Percentiles rank a stretch among this genome's conserved stretches.
Conservation (phyloP, 306 rosid species). For the Aeschynomene evenia region DNA sequence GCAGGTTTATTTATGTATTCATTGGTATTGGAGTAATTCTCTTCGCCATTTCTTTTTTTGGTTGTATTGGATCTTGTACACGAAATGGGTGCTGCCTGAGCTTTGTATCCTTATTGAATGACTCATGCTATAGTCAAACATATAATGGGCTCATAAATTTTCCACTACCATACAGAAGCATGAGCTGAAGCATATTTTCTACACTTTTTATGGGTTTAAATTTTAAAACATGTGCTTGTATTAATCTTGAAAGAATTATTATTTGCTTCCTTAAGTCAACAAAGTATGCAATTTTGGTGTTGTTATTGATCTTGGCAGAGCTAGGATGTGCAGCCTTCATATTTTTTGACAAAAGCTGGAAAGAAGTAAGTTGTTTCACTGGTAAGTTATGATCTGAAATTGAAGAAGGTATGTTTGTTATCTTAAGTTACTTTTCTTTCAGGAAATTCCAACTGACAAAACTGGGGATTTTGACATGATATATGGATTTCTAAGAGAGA, state of each 20-base stretch:
- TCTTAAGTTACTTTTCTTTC: conserved; percentile 37
- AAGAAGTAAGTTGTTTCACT: conserved; percentile 48
- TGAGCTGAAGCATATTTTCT: conserved; percentile 15
- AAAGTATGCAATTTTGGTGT: conserved; percentile 74
- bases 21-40: conserved; percentile 75
- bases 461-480: conserved; percentile 80
- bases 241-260: conserved; percentile 10
- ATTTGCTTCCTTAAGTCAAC: conserved; percentile 61
- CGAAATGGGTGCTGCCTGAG: conserved; percentile 88
- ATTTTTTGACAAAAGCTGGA: conserved; percentile 91
- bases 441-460: conserved; percentile 83
- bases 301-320: conserved; percentile 74
- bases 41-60: conserved; percentile 80
- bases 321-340: conserved; percentile 85
- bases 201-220: not conserved
- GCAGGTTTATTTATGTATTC: conserved; percentile 93
- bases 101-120: conserved; percentile 79
- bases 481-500: conserved; percentile 58
- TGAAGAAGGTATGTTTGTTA: conserved; percentile 13
- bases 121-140: conserved; percentile 15
- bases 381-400: conserved; percentile 24
- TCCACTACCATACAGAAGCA: not conserved
- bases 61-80: conserved; percentile 74
- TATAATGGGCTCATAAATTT: conserved; percentile 1
- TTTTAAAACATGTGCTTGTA: not conserved